Percentiles rank a stretch among this genome's conserved stretches.
Conservation (phyloP, 371 early-diverging fungal species). For the Sporodiniella umbellata region DNA sequence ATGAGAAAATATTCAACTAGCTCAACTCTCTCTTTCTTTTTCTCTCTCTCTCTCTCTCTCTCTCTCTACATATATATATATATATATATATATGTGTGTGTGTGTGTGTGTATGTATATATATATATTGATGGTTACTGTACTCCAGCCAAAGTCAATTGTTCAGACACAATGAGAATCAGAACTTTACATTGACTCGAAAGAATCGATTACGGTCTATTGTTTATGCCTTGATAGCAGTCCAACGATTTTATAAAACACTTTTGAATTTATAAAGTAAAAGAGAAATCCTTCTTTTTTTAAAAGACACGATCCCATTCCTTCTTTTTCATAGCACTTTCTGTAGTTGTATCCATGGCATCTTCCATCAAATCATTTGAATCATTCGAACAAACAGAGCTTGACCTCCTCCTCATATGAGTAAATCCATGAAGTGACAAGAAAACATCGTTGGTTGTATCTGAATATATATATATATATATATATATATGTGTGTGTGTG, state of each 20-base stretch:
- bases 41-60: too few species aligned
- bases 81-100: too few species aligned
- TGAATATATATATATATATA: slow-evolving; percentile 8
- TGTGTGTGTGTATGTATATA: too few species aligned
- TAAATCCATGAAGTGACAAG: slow-evolving; percentile 17
- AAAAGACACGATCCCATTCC: too few species aligned
- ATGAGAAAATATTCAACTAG: neutral
- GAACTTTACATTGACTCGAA: neutral
- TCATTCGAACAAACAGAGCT: slow-evolving; percentile 34
- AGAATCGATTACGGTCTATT: slow-evolving; percentile 5
- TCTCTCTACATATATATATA: too few species aligned
- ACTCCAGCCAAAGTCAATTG: too few species aligned
- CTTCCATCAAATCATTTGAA: slow-evolving; percentile 12
- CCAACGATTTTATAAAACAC: slow-evolving; percentile 4
- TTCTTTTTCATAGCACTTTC: slow-evolving; percentile 1
- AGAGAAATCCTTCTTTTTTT: too few species aligned
- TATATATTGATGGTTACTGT: too few species aligned
- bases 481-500: neutral
- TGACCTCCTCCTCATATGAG: slow-evolving; percentile 31
- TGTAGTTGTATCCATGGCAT: slow-evolving; percentile 14
- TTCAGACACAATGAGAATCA: too few species aligned
- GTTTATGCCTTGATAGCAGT: slow-evolving; percentile 20
- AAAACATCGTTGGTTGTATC: too few species aligned
- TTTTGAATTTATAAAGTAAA: neutral
- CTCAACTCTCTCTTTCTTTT: too few species aligned